These are phyloP conservation scores for Metschnikowia baotianmanensis DNA, from an alignment of 805 yeast genomes.

Conservation along the genomic window DNA sequence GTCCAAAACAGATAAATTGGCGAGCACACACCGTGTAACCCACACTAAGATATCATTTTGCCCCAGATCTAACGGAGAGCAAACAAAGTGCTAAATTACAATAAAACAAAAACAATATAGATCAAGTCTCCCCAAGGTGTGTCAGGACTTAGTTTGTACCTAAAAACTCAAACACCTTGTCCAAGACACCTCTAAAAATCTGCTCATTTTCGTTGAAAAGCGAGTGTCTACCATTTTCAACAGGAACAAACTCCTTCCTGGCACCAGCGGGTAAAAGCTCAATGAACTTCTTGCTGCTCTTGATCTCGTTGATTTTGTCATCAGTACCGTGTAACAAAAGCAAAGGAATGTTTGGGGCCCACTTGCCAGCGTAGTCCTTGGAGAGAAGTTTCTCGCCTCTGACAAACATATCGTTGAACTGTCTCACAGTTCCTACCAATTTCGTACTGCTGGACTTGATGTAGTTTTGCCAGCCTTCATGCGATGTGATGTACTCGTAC, in stretches of 20 bases:
- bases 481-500: conserved; percentile 52
- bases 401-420: conserved; percentile 57
- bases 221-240: conserved; percentile 42
- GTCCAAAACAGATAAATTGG: too few species aligned
- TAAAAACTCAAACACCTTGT: conserved; percentile 39
- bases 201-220: conserved; percentile 47
- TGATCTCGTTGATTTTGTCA: conserved; percentile 60
- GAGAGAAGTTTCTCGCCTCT: conserved; percentile 57
- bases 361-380: conserved; percentile 33
- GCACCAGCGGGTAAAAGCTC: conserved; percentile 30
- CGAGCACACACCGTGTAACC: too few species aligned
- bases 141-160: not conserved
- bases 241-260: conserved; percentile 31
- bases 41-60: too few species aligned
- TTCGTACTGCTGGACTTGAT: conserved; percentile 39
- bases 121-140: not conserved
- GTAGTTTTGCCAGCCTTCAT: conserved; percentile 45
- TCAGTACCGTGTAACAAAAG: conserved; percentile 59
- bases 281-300: conserved; percentile 45
- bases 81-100: too few species aligned
- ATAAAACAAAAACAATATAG: too few species aligned
- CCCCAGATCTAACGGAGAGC: too few species aligned
- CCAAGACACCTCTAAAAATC: conserved; percentile 30
- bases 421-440: conserved; percentile 51
- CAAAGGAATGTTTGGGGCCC: conserved; percentile 44